These are phyloP conservation scores for Neurospora africana DNA, from an alignment of 495 filamentous ascomycete species.

Conservation along the genomic window DNA sequence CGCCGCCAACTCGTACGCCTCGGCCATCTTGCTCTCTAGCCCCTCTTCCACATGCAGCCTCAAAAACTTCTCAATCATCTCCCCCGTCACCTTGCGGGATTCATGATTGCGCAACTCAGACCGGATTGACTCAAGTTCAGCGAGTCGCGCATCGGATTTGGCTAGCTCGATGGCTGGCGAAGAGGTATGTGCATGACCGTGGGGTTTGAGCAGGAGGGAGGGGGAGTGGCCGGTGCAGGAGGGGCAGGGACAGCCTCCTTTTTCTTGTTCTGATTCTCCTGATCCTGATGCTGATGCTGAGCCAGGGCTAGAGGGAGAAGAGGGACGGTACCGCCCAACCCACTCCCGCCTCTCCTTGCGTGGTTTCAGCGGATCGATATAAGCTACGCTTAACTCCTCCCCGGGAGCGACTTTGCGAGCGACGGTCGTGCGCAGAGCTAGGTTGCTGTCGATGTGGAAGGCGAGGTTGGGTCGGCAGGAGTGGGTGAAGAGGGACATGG, in stretches of 20 bases:
- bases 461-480: slow-evolving; percentile 30
- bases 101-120: slow-evolving; percentile 21
- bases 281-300: background rate
- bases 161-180: background rate
- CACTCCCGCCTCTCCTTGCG: slow-evolving; percentile 14
- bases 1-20: slow-evolving; percentile 27
- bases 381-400: slow-evolving; percentile 25
- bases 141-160: slow-evolving; percentile 15
- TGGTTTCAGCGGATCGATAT: slow-evolving; percentile 18
- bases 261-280: background rate
- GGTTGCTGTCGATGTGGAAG: slow-evolving; percentile 15
- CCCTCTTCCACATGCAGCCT: slow-evolving; percentile 19
- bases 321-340: slow-evolving; percentile 8
- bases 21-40: slow-evolving; percentile 17
- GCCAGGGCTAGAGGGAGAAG: too few relatives aligned
- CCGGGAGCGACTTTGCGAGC: slow-evolving; percentile 18
- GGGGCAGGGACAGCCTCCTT: slow-evolving; percentile 8
- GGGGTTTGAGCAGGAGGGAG: rapidly evolving
- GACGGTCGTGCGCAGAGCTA: slow-evolving; percentile 18
- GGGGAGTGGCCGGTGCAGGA: slow-evolving; percentile 6
- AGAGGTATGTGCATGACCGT: background rate
- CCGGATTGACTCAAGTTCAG: slow-evolving; percentile 16
- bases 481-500: slow-evolving; percentile 17
- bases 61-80: slow-evolving; percentile 21
- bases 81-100: slow-evolving; percentile 12